Evolutionary conservation across 2,329 filamentous ascomycete species (phyloP).

Genomic region (Pseudopithomyces maydicus): DNA sequence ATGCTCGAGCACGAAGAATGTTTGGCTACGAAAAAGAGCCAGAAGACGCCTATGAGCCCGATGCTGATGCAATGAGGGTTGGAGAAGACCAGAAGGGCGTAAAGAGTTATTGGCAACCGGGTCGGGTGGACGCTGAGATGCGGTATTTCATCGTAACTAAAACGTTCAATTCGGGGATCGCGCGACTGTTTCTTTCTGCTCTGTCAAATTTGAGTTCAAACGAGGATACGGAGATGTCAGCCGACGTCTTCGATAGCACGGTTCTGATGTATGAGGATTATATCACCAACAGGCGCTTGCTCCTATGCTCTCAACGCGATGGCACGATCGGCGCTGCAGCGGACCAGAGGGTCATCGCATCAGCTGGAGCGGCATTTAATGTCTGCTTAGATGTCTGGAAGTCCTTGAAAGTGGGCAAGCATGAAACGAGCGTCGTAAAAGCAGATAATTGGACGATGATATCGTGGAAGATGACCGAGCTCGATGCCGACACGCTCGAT

Average conservation of each 20-base stretch:
- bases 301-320: not conserved
- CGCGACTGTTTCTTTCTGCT: not conserved
- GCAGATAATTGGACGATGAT: not conserved
- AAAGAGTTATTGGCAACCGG: not conserved
- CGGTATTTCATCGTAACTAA: conserved; percentile 1
- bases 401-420: not conserved
- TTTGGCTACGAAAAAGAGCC: not conserved
- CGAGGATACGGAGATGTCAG: conserved; percentile 2
- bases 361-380: not conserved
- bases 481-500: not conserved
- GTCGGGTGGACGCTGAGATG: conserved; percentile 1
- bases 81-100: not conserved
- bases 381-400: not conserved
- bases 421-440: not conserved
- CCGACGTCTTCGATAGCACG: not conserved
- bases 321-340: not conserved
- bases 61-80: not conserved
- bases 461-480: not conserved
- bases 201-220: not conserved
- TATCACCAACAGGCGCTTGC: not conserved
- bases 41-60: not conserved
- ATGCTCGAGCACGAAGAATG: not conserved
- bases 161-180: not conserved
- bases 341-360: not conserved
- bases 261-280: not conserved